Evolutionary conservation across 2,329 filamentous ascomycete species (phyloP).

Genomic region (Epichloe bromicola): DNA sequence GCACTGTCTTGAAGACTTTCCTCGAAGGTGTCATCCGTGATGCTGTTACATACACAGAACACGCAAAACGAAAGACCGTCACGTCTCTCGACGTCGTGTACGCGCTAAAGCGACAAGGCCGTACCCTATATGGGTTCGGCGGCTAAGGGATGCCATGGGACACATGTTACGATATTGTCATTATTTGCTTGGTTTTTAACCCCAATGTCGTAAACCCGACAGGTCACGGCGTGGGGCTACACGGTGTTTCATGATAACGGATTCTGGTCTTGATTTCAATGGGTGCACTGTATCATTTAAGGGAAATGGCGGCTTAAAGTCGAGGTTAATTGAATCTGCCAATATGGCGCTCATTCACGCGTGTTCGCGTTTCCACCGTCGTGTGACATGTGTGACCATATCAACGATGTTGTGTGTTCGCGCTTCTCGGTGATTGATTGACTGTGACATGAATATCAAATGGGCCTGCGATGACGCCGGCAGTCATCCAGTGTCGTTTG

Average conservation of each 20-base stretch:
- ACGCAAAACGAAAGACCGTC: slow-evolving; percentile 72
- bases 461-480: no score
- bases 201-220: neutral
- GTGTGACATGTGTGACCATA: no score
- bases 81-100: slow-evolving; percentile 57
- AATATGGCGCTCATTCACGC: slow-evolving; percentile 11
- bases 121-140: slow-evolving; percentile 80
- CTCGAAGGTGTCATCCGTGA: slow-evolving; percentile 65
- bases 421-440: no score
- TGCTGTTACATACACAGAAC: slow-evolving; percentile 66
- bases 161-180: slow-evolving; percentile 24
- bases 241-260: slow-evolving; percentile 27
- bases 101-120: slow-evolving; percentile 54
- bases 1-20: slow-evolving; percentile 66
- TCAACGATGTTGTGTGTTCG: no score
- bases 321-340: slow-evolving; percentile 21
- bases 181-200: neutral
- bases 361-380: neutral
- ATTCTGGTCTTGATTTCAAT: slow-evolving; percentile 10
- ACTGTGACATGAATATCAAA: no score
- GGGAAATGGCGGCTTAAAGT: slow-evolving; percentile 21
- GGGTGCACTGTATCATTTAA: slow-evolving; percentile 29
- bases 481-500: no score
- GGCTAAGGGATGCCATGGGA: slow-evolving; percentile 38
- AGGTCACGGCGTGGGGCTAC: slow-evolving; percentile 10